Evolutionary conservation across 192 early-diverging fungal species (phyloP), one percentile per base, ranked within the genome.

Genomic region (Coemansia sp.): DNA sequence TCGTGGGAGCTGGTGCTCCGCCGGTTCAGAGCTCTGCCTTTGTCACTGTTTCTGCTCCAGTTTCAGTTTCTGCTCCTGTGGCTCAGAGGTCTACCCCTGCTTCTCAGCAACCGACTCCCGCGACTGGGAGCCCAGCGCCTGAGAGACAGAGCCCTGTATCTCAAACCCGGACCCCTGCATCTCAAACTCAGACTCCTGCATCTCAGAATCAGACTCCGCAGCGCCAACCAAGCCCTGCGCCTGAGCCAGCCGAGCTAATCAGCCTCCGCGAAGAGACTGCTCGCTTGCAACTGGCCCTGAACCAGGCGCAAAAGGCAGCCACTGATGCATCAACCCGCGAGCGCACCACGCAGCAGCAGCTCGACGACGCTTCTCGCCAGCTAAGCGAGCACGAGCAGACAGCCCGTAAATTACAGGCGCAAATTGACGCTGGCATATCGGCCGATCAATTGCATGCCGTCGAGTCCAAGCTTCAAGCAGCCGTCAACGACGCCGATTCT

Each of bases 181-280:
- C 20, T 34, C 31, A 54, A 49, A 34, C 21, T 21, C 21, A 42
- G 17, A 26, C 25, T 26, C 38, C 38, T 9, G 38, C 14, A 14
- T 14, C 38, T 14, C 10, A 9, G 38, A 40, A 14, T 12, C 38
- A 44, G 40, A 44, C 14, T 11, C 53, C 23, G 31, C 63, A 7
- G 53, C 49, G 17, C 50, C 31, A 54, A 21, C 21, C 21, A 40
- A 36, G 26, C 62, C 52, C 72, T 57, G 52, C 40, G 34, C 11
- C 58, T 3, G 51, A 86, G 85, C 44, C 82, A 84, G 44, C 65
- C 88, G 69, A 93, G 94, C 58, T 93, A 86, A 81, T 90, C 89
- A 63, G 84, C 86, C 44, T 92, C 81, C 38, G 89, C 86, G 1
- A 90, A 86, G 23, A 79, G 87, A 52, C 73, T 84, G 60, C 87